Conservation (phyloP, 768 basidiomycete genomes). For the Trametes cubensis region DNA sequence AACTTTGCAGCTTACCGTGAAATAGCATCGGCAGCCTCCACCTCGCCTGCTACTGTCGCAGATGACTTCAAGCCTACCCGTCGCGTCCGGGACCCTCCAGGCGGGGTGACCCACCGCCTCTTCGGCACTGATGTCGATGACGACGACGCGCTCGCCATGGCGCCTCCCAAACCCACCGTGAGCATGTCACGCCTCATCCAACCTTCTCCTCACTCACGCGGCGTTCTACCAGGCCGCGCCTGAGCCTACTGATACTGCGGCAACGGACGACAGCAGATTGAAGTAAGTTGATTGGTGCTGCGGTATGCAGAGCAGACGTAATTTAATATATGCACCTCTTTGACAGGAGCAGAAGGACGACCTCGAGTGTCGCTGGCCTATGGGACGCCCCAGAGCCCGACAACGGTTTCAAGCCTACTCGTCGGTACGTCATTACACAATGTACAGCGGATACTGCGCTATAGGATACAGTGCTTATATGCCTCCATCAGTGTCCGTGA, state of each 20-base stretch:
- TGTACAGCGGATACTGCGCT: not conserved
- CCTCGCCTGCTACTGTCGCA: constrained; percentile 27
- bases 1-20: too few relatives aligned
- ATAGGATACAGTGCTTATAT: not conserved
- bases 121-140: constrained; percentile 47
- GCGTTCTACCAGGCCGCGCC: not conserved
- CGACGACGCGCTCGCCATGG: constrained; percentile 61
- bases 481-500: constrained; percentile 55
- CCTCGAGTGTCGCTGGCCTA: constrained; percentile 42
- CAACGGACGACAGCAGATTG: not conserved
- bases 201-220: not conserved
- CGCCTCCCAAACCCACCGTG: constrained; percentile 44
- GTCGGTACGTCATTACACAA: constrained; percentile 49
- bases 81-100: constrained; percentile 58
- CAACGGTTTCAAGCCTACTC: constrained; percentile 64
- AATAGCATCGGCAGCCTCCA: too few relatives aligned
- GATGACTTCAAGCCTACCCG: constrained; percentile 52
- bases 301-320: not conserved
- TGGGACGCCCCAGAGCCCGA: constrained; percentile 39
- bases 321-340: constrained; percentile 32
- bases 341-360: constrained; percentile 49
- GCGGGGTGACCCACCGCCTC: constrained; percentile 52
- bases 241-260: not conserved
- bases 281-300: not conserved
- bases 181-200: too few relatives aligned